Evolutionary conservation across 2,329 filamentous ascomycete species (phyloP).

Genomic region (Fusarium annulatum): DNA sequence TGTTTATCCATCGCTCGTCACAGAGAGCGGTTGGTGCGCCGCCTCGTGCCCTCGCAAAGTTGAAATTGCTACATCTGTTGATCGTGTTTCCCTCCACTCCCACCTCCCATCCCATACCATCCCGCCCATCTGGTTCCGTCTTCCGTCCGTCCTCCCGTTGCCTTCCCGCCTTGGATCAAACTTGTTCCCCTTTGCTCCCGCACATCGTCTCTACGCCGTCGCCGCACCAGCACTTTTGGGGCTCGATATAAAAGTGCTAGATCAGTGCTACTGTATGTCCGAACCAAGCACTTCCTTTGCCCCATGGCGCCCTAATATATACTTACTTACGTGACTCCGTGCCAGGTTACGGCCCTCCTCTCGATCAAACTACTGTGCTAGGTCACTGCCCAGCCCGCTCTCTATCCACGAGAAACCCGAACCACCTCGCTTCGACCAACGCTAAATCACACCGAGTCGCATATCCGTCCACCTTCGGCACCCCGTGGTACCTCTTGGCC

Average conservation of each 20-base stretch:
- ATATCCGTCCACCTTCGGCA: constrained; percentile 29
- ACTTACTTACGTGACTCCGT: constrained; percentile 35
- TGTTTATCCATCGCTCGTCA: constrained; percentile 30
- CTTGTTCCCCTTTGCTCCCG: constrained; percentile 42
- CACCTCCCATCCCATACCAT: constrained; percentile 32
- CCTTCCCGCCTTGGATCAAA: constrained; percentile 41
- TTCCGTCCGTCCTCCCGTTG: constrained; percentile 41
- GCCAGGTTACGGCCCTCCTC: constrained; percentile 34
- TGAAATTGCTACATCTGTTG: constrained; percentile 37
- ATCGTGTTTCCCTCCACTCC: constrained; percentile 38
- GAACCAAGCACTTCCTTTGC: not conserved
- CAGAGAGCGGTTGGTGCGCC: constrained; percentile 36
- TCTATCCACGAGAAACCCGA: constrained; percentile 30
- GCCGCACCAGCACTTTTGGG: constrained; percentile 36
- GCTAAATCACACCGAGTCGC: constrained; percentile 38
- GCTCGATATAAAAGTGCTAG: constrained; percentile 19
- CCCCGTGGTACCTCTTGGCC: constrained; percentile 30
- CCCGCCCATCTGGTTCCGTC: constrained; percentile 41
- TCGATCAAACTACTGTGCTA: constrained; percentile 31
- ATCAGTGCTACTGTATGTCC: constrained; percentile 17
- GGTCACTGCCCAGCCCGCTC: constrained; percentile 27
- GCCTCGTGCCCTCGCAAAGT: constrained; percentile 38
- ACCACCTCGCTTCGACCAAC: constrained; percentile 32
- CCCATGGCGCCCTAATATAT: constrained; percentile 26
- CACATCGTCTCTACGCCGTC: constrained; percentile 40